These are phyloP conservation scores for Colletotrichum sp. DNA, from an alignment of 2,329 filamentous ascomycete genomes.

Conservation along the genomic window DNA sequence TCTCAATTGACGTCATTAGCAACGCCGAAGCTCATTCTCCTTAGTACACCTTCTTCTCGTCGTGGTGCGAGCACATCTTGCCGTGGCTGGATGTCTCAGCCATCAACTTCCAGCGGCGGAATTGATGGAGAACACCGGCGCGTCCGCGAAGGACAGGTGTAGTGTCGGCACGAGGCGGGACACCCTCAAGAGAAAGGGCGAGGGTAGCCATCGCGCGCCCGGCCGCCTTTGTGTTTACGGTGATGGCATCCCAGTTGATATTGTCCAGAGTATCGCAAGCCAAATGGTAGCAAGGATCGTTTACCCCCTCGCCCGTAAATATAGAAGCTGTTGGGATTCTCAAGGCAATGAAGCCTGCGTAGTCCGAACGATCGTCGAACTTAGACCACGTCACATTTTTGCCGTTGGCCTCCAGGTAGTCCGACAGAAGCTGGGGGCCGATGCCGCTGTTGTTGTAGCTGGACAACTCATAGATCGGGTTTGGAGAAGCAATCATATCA, in stretches of 20 bases:
- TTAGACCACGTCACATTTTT: conserved; percentile 33
- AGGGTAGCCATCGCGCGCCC: conserved; percentile 53
- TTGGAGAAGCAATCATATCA: conserved; percentile 66
- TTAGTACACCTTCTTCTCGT: conserved; percentile 12
- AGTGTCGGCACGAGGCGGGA: conserved; percentile 33
- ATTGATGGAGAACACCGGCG: conserved; percentile 9
- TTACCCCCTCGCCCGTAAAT: conserved; percentile 42
- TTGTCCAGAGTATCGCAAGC: conserved; percentile 45
- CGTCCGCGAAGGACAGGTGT: conserved; percentile 27
- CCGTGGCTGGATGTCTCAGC: conserved; percentile 12
- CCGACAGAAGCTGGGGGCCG: conserved; percentile 37
- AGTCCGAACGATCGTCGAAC: conserved; percentile 43
- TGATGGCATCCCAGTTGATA: conserved; percentile 43
- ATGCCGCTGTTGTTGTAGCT: conserved; percentile 43
- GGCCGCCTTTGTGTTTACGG: conserved; percentile 47
- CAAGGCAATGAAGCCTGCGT: conserved; percentile 42
- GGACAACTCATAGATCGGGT: conserved; percentile 35
- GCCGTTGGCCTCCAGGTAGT: conserved; percentile 38
- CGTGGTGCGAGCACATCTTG: conserved; percentile 19
- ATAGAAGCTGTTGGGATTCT: conserved; percentile 45
- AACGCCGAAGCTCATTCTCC: neutral
- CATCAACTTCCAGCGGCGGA: conserved; percentile 5
- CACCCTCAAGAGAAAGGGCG: conserved; percentile 39
- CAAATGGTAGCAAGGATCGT: conserved; percentile 43
- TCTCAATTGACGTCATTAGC: accelerated